Conservation (phyloP, 805 yeast species). For the Metschnikowia cubensis region DNA sequence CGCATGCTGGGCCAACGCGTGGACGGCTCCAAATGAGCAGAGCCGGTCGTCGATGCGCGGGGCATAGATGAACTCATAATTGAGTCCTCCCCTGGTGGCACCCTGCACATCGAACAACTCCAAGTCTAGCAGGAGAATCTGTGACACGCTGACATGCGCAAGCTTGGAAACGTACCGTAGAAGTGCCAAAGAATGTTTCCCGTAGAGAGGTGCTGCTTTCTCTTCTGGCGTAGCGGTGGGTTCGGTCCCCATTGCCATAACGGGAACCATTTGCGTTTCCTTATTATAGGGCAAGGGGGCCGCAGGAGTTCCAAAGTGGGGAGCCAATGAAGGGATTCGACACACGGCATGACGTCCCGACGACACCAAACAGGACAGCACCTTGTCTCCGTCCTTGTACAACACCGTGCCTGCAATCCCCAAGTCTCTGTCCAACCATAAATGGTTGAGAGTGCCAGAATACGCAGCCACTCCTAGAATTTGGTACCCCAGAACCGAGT, state of each 20-base stretch:
- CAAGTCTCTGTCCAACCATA: slow-evolving; percentile 42
- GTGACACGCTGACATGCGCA: slow-evolving; percentile 19
- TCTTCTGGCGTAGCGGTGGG: slow-evolving; percentile 28
- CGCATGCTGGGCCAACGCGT: slow-evolving; percentile 25
- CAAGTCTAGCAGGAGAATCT: slow-evolving; percentile 31
- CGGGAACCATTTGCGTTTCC: slow-evolving; percentile 40
- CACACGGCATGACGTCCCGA: slow-evolving; percentile 37
- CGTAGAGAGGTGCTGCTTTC: slow-evolving; percentile 22
- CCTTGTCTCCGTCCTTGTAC: slow-evolving; percentile 17
- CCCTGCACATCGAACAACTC: slow-evolving; percentile 36
- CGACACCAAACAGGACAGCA: slow-evolving; percentile 25
- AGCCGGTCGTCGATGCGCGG: slow-evolving; percentile 41
- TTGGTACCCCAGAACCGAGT: slow-evolving; percentile 29
- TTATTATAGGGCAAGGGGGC: slow-evolving; percentile 26
- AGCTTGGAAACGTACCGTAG: slow-evolving; percentile 30
- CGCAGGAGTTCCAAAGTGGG: slow-evolving; percentile 31
- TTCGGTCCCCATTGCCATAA: slow-evolving; percentile 24
- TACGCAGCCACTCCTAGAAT: slow-evolving; percentile 40
- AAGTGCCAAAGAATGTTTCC: slow-evolving; percentile 30
- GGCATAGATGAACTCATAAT: slow-evolving; percentile 35
- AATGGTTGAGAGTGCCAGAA: slow-evolving; percentile 31
- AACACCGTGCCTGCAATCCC: slow-evolving; percentile 39
- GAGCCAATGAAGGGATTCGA: slow-evolving; percentile 38
- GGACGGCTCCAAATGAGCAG: slow-evolving; percentile 37
- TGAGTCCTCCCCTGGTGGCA: slow-evolving; percentile 36